Conservation (phyloP, 208 protist genomes). For the Leishmania braziliensis region DNA sequence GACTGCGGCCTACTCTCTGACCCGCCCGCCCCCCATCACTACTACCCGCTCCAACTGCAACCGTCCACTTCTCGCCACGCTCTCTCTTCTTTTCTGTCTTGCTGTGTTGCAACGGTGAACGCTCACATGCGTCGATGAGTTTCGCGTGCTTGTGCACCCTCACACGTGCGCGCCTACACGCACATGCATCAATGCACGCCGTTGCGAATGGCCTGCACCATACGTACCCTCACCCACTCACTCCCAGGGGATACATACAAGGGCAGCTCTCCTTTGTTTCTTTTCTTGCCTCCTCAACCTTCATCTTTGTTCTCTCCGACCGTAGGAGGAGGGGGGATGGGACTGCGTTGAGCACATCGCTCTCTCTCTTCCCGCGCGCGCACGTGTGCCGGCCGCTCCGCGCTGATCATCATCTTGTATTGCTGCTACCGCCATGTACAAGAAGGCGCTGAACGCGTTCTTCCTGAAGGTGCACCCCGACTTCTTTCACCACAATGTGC, state of each 20-base stretch:
- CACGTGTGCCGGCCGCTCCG: not conserved
- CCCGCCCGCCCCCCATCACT: not conserved
- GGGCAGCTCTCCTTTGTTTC: not conserved
- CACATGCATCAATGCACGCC: not conserved
- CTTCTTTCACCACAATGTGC: constrained; percentile 85
- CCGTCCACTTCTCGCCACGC: not conserved
- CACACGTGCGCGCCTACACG: too few species aligned
- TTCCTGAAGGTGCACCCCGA: constrained; percentile 94
- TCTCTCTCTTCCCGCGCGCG: not conserved
- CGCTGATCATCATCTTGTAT: not conserved
- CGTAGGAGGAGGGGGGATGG: not conserved
- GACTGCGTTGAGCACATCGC: not conserved
- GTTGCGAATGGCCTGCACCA: too few species aligned
- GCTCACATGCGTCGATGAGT: not conserved
- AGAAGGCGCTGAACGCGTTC: constrained; percentile 90
- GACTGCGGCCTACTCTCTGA: not conserved
- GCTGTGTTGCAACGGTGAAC: not conserved
- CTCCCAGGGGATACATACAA: not conserved
- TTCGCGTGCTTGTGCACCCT: not conserved
- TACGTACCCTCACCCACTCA: too few species aligned
- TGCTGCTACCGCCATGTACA: constrained; percentile 70
- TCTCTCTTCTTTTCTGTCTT: not conserved
- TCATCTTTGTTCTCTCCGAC: not conserved
- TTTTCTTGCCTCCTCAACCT: not conserved
- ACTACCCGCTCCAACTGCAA: not conserved